Evolutionary conservation across 2,329 filamentous ascomycete genomes (phyloP), one percentile per base, ranked within the genome.

Genomic region (Aschersonia sp.): DNA sequence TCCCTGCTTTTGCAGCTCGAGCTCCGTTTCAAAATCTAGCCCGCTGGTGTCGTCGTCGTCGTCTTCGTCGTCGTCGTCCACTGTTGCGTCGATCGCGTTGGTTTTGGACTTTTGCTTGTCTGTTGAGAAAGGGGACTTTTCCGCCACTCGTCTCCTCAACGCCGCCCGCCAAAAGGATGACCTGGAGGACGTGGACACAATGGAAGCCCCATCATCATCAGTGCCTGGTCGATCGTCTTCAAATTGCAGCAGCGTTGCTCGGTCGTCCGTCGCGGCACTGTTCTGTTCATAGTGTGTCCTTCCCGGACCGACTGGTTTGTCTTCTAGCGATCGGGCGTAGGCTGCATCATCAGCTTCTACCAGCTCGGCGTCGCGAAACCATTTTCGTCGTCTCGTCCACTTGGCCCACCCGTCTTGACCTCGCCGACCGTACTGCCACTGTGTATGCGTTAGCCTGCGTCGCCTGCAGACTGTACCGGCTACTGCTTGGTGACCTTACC

Each of bases 321-420:
- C 63, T 45, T 69, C 65, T 31, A 69, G 61, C 51, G 72, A 69
- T 46, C 69, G 55, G 20, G 51, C 44, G 9, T 51, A 44, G 4
- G 61, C 51, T 2, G 52, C 38, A 58, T 61, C 61, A 28, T 69
- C 65, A 7, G 83, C 68, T 60, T 98, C 92, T 35, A 96, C 87
- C 3, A 98, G 77, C 67, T 98, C 92, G 7, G 92, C 92, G 60
- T 97, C 92, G 40, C 92, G 85, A 60, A 88, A 92, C 92, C 92
- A 98, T 66, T 97, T 96, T 52, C 92, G 73, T 29, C 92, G 80
- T 10, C 92, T 79, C 0, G 92, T 98, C 74, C 94, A 98, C 49
- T 88, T 81, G 41, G 86, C 86, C 92, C 92, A 98, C 47, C 89
- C 87, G 57, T 98, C 92, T 61, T 78, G 75, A 3, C 86, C 87